Evolutionary conservation across 345 rosid species (phyloP).

Genomic region (Citrus medica): DNA sequence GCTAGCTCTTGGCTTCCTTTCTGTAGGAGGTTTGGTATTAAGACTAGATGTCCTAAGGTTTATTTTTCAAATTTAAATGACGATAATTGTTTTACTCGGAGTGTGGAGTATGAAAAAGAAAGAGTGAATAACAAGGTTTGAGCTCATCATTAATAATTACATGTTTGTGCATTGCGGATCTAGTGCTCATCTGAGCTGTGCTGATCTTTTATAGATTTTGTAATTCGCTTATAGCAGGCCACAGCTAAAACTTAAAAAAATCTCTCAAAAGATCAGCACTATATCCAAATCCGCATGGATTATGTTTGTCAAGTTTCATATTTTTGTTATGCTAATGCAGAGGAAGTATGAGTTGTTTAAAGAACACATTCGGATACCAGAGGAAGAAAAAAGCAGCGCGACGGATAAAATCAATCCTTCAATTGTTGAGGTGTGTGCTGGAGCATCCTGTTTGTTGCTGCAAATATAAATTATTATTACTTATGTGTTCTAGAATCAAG

Average conservation of each 20-base stretch:
- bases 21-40: conserved; percentile 30
- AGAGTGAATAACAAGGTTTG: conserved; percentile 24
- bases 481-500: neutral
- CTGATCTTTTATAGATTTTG: too few relatives aligned
- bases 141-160: neutral
- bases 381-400: neutral
- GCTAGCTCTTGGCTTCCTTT: conserved; percentile 48
- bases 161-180: neutral
- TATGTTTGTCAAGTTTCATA: neutral
- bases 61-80: conserved; percentile 27
- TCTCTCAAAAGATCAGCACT: too few relatives aligned
- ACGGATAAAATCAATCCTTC: conserved; percentile 18
- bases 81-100: neutral
- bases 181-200: too few relatives aligned
- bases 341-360: conserved; percentile 31
- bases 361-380: conserved; percentile 17
- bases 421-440: conserved; percentile 24
- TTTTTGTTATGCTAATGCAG: neutral
- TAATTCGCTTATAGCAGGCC: too few relatives aligned
- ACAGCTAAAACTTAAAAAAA: too few relatives aligned
- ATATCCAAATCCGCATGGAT: too few relatives aligned
- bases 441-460: neutral
- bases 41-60: conserved; percentile 31
- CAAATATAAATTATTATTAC: too few relatives aligned
- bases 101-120: conserved; percentile 12